Conservation (phyloP, 306 rosid genomes). For the Rosa lucieae region DNA sequence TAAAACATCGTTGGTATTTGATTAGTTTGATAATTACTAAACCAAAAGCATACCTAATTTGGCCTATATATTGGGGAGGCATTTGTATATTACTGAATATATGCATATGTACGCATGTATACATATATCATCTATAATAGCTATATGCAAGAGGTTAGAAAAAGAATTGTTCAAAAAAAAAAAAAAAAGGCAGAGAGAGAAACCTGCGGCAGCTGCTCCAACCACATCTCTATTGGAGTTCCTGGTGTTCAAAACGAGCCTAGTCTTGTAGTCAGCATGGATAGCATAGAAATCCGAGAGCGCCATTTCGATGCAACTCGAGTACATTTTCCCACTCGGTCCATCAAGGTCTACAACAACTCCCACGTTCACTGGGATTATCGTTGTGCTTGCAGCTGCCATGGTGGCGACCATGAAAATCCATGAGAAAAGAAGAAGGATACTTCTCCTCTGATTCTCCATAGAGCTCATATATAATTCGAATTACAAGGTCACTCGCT, state of each 20-base stretch:
- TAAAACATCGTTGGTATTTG: too few species aligned
- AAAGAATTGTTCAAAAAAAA: too few species aligned
- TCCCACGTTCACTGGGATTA: background rate
- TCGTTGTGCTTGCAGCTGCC: background rate
- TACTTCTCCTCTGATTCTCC: background rate
- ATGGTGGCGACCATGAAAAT: background rate
- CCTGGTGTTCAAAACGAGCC: slow-evolving; percentile 5
- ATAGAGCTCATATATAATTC: background rate
- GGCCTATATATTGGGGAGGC: too few species aligned
- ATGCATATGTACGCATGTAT: too few species aligned
- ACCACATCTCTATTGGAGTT: background rate
- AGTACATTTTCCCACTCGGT: slow-evolving; percentile 11
- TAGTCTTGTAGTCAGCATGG: background rate
- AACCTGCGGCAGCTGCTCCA: slow-evolving; percentile 20
- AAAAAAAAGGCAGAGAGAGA: background rate
- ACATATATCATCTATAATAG: too few species aligned
- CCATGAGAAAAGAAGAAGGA: background rate
- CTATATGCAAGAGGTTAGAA: too few species aligned
- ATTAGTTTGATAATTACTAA: too few species aligned
- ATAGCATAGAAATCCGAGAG: slow-evolving; percentile 18
- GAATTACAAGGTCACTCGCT: background rate
- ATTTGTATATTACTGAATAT: too few species aligned
- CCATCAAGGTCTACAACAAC: slow-evolving; percentile 11
- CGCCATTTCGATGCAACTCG: slow-evolving; percentile 20
- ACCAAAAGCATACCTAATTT: too few species aligned